Evolutionary conservation across 768 basidiomycete species (phyloP), one percentile per base, ranked within the genome.

Genomic region (Coprinopsis cinerea): DNA sequence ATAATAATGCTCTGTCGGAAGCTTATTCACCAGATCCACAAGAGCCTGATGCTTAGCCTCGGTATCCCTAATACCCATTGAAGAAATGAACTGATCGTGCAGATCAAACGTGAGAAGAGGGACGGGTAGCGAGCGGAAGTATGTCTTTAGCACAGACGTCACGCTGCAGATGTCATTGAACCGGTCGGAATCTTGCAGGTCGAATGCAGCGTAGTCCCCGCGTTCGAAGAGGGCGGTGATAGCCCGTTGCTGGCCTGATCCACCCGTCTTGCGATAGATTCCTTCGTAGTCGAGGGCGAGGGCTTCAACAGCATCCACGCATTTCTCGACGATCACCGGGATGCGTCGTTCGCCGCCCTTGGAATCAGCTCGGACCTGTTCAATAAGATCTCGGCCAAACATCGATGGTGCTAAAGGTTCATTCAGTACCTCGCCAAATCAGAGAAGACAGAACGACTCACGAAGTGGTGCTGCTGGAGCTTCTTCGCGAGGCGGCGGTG

Each of bases 141-240:
- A 98, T 28, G 85, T 89, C 73, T 99, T 98, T 61, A 99, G 76
- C 24, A 97, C 94, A 22, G 92, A 95, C 1, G 96, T 99, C 53
- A 97, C 83, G 53, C 92, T 92, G 64, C 89, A 92, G 52, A 99
- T 92, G 65, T 99, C 96, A 72, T 95, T 97, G 76, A 97, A 99
- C 22, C 84, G 77, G 58, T 95, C 88, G 3, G 75, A 68, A 64
- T 99, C 92, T 40, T 75, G 73, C 28, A 98, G 78, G 61, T 98
- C 92, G 63, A 99, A 98, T 0, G 90, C 73, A 14, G 74, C 63
- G 64, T 96, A 95, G 64, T 95, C 86, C 47, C 92, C 93, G 42
- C 88, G 80, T 61, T 98, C 96, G 59, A 99, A 99, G 22, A 95
- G 74, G 55, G 94, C 89, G 0, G 91, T 93, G 67, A 99, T 97